Evolutionary conservation across 345 rosid species (phyloP).

Genomic region (Citrus australasica): DNA sequence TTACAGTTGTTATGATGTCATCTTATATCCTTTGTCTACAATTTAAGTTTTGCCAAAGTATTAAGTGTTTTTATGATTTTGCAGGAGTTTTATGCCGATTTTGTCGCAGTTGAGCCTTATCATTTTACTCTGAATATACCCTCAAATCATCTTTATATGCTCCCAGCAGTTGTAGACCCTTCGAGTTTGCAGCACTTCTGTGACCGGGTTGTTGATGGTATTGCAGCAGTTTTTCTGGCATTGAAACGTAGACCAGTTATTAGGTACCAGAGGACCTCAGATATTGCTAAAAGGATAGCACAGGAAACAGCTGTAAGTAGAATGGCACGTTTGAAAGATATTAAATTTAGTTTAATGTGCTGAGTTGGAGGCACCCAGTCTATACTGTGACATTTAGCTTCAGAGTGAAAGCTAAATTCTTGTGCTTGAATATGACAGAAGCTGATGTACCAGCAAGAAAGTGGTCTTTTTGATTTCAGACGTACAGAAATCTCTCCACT

Average conservation of each 20-base stretch:
- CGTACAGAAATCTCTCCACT: constrained; percentile 86
- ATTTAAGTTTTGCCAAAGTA: not conserved
- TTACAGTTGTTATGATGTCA: not conserved
- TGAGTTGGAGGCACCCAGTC: constrained; percentile 4
- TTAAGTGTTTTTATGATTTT: constrained; percentile 27
- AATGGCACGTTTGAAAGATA: not conserved
- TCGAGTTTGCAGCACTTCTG: constrained; percentile 80
- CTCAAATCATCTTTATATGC: constrained; percentile 80
- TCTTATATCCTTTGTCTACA: not conserved
- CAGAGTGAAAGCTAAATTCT: constrained; percentile 8
- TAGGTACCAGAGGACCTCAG: constrained; percentile 93
- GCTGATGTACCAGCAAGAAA: constrained; percentile 97
- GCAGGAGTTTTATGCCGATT: constrained; percentile 98
- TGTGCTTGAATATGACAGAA: constrained; percentile 49
- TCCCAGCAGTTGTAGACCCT: constrained; percentile 97
- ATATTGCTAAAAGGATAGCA: constrained; percentile 92
- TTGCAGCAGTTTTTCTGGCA: constrained; percentile 80
- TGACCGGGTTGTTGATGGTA: constrained; percentile 84
- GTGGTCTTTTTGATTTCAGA: constrained; percentile 93
- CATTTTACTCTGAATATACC: constrained; percentile 87
- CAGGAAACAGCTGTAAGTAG: constrained; percentile 87
- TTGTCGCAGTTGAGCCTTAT: constrained; percentile 78
- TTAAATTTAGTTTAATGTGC: not conserved
- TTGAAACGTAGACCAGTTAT: constrained; percentile 90
- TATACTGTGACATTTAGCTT: not conserved